Evolutionary conservation across 2,329 filamentous ascomycete genomes (phyloP).

Genomic region (Diaporthe caulivora): DNA sequence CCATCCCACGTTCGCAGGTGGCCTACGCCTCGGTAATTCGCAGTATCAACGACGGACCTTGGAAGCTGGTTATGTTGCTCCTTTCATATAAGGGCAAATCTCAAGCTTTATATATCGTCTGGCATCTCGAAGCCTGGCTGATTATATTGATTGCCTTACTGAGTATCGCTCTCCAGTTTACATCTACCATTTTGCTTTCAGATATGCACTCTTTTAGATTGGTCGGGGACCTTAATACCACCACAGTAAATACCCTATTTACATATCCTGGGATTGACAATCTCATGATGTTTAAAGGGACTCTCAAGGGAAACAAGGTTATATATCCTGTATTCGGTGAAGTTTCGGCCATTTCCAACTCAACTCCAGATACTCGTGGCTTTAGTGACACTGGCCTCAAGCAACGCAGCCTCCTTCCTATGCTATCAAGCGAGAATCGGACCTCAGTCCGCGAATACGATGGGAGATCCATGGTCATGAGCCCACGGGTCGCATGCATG

Average conservation of each 20-base stretch:
- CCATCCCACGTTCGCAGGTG: background rate
- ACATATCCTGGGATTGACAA: background rate
- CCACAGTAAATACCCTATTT: background rate
- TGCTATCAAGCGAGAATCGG: background rate
- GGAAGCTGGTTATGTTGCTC: background rate
- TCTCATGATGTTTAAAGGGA: background rate
- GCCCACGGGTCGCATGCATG: conserved; percentile 30
- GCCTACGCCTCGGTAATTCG: conserved; percentile 28
- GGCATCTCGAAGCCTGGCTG: conserved; percentile 14
- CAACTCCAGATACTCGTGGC: background rate
- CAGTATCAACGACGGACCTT: background rate
- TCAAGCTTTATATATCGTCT: background rate
- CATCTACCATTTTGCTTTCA: conserved; percentile 5
- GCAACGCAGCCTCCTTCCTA: conserved; percentile 12
- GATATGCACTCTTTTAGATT: conserved; percentile 9
- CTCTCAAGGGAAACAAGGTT: background rate
- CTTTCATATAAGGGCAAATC: conserved; percentile 4
- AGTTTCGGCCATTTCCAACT: background rate
- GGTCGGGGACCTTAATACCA: background rate
- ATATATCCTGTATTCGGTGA: conserved; percentile 18
- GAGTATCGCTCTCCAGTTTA: conserved; percentile 16
- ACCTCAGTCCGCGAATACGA: conserved; percentile 16
- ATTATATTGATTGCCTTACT: background rate
- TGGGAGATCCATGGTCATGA: conserved; percentile 7
- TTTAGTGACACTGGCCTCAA: conserved; percentile 28